phyloP scores from a whole-genome alignment of 2,329 filamentous ascomycete species.

The Diplodia scrobiculata region DNA sequence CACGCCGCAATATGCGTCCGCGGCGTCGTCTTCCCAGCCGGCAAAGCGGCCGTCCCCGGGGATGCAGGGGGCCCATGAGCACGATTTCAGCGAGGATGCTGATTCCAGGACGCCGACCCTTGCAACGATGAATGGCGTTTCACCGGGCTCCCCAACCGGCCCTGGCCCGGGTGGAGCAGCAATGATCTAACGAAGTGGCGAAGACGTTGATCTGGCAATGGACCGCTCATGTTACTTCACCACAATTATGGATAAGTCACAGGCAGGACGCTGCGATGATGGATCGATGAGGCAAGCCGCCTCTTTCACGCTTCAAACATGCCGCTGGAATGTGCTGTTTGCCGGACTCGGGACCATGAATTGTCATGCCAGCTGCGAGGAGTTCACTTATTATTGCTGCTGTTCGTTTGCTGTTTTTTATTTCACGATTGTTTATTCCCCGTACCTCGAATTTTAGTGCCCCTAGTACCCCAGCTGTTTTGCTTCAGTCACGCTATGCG shows the following conservation, averaged over 20 bases:
- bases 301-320: neutral
- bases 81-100: constrained; percentile 7
- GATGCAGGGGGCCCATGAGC: constrained; percentile 4
- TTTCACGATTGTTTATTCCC: neutral
- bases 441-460: constrained; percentile 10
- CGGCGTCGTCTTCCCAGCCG: neutral
- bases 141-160: constrained; percentile 12
- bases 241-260: constrained; percentile 9
- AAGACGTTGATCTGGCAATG: neutral
- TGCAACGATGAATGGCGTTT: constrained; percentile 24
- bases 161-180: constrained; percentile 28
- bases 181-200: constrained; percentile 23
- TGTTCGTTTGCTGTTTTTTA: neutral
- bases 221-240: constrained; percentile 1
- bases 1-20: constrained; percentile 1
- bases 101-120: constrained; percentile 13
- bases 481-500: neutral
- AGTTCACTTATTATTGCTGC: neutral
- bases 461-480: constrained; percentile 25
- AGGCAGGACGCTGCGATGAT: constrained; percentile 18
- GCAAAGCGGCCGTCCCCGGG: constrained; percentile 9
- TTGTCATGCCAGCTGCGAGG: neutral
- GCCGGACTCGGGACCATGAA: neutral
- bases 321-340: neutral
- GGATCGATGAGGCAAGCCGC: constrained; percentile 10